Percentiles rank a stretch among this genome's conserved stretches.
phyloP scores from a whole-genome alignment of 768 basidiomycete species.

The Leucocoprinus leucothites region DNA sequence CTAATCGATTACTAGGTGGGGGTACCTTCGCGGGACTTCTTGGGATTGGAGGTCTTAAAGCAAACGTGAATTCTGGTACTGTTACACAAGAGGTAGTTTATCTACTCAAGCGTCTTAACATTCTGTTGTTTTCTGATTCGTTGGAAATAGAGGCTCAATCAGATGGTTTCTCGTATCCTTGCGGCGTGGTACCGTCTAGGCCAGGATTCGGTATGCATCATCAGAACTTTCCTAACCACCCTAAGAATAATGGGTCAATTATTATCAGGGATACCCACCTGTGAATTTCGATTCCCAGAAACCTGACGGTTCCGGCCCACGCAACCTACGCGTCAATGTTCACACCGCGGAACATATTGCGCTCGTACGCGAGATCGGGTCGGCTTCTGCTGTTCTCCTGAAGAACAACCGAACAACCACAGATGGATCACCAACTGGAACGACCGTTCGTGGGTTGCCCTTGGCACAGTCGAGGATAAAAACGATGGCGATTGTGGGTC shows the following conservation, averaged over 20 bases:
- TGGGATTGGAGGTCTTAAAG: constrained; percentile 21
- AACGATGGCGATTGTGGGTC: constrained; percentile 56
- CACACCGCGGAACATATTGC: constrained; percentile 42
- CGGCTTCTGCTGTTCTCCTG: constrained; percentile 62
- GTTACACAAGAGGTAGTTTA: constrained; percentile 29
- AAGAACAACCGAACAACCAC: constrained; percentile 54
- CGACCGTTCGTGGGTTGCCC: constrained; percentile 39
- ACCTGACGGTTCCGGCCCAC: constrained; percentile 40
- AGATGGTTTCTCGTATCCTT: constrained; percentile 46
- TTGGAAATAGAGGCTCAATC: constrained; percentile 31
- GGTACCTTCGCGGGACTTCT: constrained; percentile 26
- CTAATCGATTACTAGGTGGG: constrained; percentile 27
- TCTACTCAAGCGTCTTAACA: neutral
- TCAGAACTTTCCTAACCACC: neutral
- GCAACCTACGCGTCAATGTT: constrained; percentile 41
- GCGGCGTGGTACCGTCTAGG: constrained; percentile 45
- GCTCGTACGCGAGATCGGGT: constrained; percentile 60
- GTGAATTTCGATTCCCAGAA: constrained; percentile 46
- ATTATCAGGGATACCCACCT: constrained; percentile 37
- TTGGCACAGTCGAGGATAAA: constrained; percentile 46
- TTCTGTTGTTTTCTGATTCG: neutral
- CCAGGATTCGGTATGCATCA: constrained; percentile 38
- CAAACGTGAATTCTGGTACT: constrained; percentile 30
- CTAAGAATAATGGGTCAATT: neutral
- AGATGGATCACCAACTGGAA: constrained; percentile 29